Evolutionary conservation across 2,329 filamentous ascomycete genomes (phyloP).

Genomic region (Allantophomopsis lycopodina): DNA sequence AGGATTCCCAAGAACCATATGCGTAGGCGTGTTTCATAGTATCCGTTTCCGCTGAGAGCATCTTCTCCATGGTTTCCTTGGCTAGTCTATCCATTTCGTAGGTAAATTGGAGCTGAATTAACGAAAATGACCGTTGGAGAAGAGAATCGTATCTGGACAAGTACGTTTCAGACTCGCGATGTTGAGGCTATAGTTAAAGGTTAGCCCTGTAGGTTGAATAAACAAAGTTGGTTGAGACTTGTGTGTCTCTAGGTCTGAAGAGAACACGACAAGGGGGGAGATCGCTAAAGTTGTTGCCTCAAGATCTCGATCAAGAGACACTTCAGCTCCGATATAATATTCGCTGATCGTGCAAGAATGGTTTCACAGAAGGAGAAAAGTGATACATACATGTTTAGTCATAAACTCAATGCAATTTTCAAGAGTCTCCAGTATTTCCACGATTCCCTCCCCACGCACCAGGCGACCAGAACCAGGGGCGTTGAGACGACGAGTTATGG

Average conservation of each 20-base stretch:
- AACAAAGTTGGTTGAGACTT: neutral
- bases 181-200: slow-evolving; percentile 42
- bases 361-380: neutral
- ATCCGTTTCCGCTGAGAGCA: neutral
- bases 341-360: too few relatives aligned
- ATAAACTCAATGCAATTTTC: slow-evolving; percentile 91
- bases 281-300: too few relatives aligned
- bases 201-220: slow-evolving; percentile 4
- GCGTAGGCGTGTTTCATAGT: too few relatives aligned
- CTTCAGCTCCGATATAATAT: too few relatives aligned
- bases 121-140: slow-evolving; percentile 50
- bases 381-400: slow-evolving; percentile 57
- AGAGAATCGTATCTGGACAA: slow-evolving; percentile 76
- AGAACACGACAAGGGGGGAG: slow-evolving; percentile 5
- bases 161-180: slow-evolving; percentile 80
- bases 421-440: slow-evolving; percentile 74
- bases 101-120: slow-evolving; percentile 25
- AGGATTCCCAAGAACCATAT: neutral
- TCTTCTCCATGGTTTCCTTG: neutral
- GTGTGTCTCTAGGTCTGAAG: neutral
- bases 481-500: slow-evolving; percentile 78
- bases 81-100: too few relatives aligned
- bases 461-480: slow-evolving; percentile 79
- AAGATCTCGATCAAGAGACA: too few relatives aligned
- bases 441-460: slow-evolving; percentile 73